Evolutionary conservation across 2,329 filamentous ascomycete species (phyloP), one percentile per base, ranked within the genome.

Genomic region (Cryphonectria carpinicola): DNA sequence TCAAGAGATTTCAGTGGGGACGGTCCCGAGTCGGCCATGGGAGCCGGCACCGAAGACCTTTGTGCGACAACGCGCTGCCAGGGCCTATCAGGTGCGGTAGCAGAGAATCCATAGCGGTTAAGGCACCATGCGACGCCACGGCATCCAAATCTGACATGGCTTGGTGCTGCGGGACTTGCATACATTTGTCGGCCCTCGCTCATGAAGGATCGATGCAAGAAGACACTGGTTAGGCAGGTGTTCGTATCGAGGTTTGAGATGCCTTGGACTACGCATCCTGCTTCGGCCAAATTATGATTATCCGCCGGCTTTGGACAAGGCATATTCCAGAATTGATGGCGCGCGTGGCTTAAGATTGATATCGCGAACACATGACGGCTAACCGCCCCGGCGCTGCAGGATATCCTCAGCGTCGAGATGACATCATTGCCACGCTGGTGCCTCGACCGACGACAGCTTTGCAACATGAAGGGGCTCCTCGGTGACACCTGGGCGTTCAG

Each of bases 241-340:
- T 66, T 54, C 64, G 46, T 66, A 66, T 66, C 43, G 35, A 28
- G 46, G 32, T 39, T 35, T 54, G 13, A 54, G 22, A 56, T 56
- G 46, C 64, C 64, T 66, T 39, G 46, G 28, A 4, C 43, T 65
- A 14, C 39, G 63, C 17, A 66, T 54, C 64, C 46, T 66, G 17
- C 22, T 14, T 35, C 46, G 35, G 46, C 43, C 22, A 35, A 32
- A 46, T 49, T 11, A 52, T 54, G 46, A 8, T 19, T n/a, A 8
- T 41, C 22, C 22, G 46, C 58, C 22, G 8, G 13, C 32, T 22
- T 22, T 39, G 35, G n/a, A 35, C 35, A 61, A 61, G 58, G 58
- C 58, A 39, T 10, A 39, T 35, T 61, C 35, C 22, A 61, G 11
- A n/a, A 5, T 4, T 22, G 28, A 39, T 13, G 58, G 32, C 22